Conservation (phyloP, 2,329 filamentous ascomycete species). For the Orbilia blumenaviensis region DNA sequence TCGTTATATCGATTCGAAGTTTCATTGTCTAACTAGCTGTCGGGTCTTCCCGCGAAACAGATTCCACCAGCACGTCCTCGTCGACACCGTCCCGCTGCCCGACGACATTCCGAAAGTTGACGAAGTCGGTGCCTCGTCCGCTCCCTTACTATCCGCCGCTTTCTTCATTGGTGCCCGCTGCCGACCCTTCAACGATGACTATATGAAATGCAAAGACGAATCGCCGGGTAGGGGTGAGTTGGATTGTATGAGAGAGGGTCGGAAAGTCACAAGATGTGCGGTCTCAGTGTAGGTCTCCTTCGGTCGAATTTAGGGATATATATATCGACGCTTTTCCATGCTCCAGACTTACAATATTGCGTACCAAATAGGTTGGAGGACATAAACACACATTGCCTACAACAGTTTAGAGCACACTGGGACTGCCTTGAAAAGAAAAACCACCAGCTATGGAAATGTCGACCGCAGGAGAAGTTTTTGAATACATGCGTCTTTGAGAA, state of each 20-base stretch:
- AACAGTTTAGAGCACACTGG: constrained; percentile 93
- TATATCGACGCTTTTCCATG: no score
- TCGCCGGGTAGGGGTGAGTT: constrained; percentile 88
- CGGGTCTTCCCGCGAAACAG: constrained; percentile 65
- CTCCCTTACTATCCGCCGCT: constrained; percentile 86
- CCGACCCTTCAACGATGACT: constrained; percentile 96
- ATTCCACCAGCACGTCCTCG: constrained; percentile 91
- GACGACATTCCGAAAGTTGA: constrained; percentile 89
- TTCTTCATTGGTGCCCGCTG: constrained; percentile 98
- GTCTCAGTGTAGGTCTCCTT: constrained; percentile 79
- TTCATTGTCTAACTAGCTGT: constrained; percentile 5
- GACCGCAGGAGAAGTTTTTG: constrained; percentile 83
- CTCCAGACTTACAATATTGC: constrained; percentile 5
- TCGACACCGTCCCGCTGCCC: constrained; percentile 95
- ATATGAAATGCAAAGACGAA: constrained; percentile 99
- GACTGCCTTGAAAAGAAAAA: constrained; percentile 96
- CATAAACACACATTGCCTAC: constrained; percentile 92
- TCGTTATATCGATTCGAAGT: not conserved
- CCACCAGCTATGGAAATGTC: constrained; percentile 96
- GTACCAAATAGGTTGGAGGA: constrained; percentile 78
- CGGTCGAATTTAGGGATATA: no score
- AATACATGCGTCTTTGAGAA: constrained; percentile 98
- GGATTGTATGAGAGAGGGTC: constrained; percentile 94
- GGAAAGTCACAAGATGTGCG: constrained; percentile 95
- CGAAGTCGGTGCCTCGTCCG: constrained; percentile 92